A percentile compares a stretch with the other conserved stretches of the same genome.
These are phyloP conservation scores for Musa beccarii DNA, from an alignment of 176 grass and related monocot genomes.

Conservation along the genomic window DNA sequence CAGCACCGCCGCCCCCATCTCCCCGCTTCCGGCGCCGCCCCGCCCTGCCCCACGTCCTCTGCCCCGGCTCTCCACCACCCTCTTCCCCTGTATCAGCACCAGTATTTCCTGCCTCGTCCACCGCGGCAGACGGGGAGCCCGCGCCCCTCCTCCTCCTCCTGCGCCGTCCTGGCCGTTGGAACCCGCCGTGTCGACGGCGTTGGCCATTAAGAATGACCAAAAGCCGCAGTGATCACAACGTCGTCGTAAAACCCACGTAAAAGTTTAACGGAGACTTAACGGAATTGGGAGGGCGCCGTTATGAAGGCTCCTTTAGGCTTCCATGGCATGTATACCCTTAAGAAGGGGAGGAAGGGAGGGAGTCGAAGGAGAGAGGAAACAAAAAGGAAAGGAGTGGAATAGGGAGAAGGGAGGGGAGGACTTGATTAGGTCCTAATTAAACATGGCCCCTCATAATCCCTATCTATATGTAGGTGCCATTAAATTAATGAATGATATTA, in stretches of 20 bases:
- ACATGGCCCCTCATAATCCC: slow-evolving; percentile 13
- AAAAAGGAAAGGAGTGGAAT: slow-evolving; percentile 18
- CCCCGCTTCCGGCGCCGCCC: slow-evolving; percentile 20
- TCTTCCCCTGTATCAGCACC: slow-evolving; percentile 85
- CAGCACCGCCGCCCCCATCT: slow-evolving; percentile 1
- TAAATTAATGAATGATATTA: neutral
- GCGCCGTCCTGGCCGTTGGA: slow-evolving; percentile 25
- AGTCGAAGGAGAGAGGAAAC: slow-evolving; percentile 1
- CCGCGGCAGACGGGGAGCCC: slow-evolving; percentile 60
- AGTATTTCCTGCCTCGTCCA: slow-evolving; percentile 96
- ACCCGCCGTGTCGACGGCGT: slow-evolving; percentile 36
- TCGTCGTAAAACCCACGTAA: neutral
- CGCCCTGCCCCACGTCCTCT: slow-evolving; percentile 22
- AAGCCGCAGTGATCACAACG: neutral
- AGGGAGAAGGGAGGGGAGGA: neutral
- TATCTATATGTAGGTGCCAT: slow-evolving; percentile 15
- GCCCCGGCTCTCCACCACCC: slow-evolving; percentile 63
- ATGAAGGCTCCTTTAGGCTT: neutral
- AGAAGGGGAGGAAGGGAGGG: slow-evolving; percentile 10
- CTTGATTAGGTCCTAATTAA: slow-evolving; percentile 26
- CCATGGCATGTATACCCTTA: neutral
- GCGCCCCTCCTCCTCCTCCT: slow-evolving; percentile 17
- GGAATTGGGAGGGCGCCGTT: neutral
- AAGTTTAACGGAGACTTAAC: slow-evolving; percentile 6
- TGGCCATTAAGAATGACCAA: slow-evolving; percentile 38